Base-by-base conservation (phyloP, 257 asterid species). In the Penstemon davidsonii region DNA sequence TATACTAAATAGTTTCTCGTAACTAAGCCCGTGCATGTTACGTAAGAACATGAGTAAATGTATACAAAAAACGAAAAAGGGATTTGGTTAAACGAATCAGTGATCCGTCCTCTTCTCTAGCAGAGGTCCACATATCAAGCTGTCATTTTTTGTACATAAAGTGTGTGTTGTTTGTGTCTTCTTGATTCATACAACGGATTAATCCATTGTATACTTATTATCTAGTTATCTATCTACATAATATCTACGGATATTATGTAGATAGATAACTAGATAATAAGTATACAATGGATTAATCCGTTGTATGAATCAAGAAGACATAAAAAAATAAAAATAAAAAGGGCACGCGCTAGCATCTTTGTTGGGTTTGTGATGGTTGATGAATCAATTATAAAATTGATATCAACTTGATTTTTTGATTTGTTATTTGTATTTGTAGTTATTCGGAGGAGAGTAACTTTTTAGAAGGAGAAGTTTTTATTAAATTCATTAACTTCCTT, bases 101-200 rank as follows among this genome's bases (percentile, higher is more conserved):
- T 78, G 83, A 75, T 60, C n/a, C 59, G 86, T 84, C 88, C 49
- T 79, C 84, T 75, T 84, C 33, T 25, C 46, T 25, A 53, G 57
- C 56, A 33, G 18, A 64, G 81, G 81, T 41, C 84, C 86, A 79
- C 81, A 47, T 71, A 70, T 72, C 80, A 60, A 78, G 76, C 89
- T 84, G 85, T 75, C 86, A 73, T 25, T 71, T 67, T 46, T 60
- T 67, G 72, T 25, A 25, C 2, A 15, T 15, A 15, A 47, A 38
- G 38, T 64, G 56, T 45, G 15, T 54, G 58, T 49, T 68, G 38
- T 25, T 25, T 25, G 1, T 83, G 75, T 74, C 74, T 67, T 80
- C 81, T 83, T 60, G 86, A 40, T 73, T 41, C 66, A 76, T 64
- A 65, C 85, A 80, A 80, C 80, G 83, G 83, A 77, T 78, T 68